Base-by-base conservation (phyloP, 805 yeast species). In the Ogataea nitratoaversa region DNA sequence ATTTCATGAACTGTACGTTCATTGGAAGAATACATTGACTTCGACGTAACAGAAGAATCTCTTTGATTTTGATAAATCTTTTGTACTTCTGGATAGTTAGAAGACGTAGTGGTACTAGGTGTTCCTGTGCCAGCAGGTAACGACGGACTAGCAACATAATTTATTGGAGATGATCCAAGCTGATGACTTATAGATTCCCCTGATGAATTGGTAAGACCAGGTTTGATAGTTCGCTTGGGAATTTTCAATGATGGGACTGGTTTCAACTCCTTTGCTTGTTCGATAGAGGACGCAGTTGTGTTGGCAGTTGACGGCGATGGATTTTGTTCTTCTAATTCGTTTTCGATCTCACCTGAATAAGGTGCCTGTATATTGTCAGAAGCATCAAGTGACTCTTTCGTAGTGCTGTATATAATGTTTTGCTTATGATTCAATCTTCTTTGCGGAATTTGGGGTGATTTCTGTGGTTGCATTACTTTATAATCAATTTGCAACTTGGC, bases 1-100 rank as follows among this genome's bases (percentile, higher is more conserved):
- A 49, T 49, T n/a, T 46, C 49, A 18, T 45, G 44, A 2, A 47
- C 40, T 5, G 42, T 41, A 18, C 29, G 36, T 23, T 44, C 51
- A 37, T 35, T 36, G 16, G 32, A 28, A 9, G 37, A 28, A 19
- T 25, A 27, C 3, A 30, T 34, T 7, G 47, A 39, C 18, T 29
- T 24, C 5, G 31, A 16, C 8, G 37, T 34, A 14, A n/a, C 11
- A 5, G 19, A 32, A 5, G 31, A 24, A 16, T 28, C 18, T 22
- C 40, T 32, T n/a, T 32, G 13, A 28, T 6, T 8, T 28, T 13
- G 30, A 28, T 19, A 23, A 37, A 19, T n/a, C 7, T 16, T 16
- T 11, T 27, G 31, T 2, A 8, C 13, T 12, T 25, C 19, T 25
- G 13, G 20, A 17, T 25, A 24, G 6, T 11, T 27, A 5, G 13